These are phyloP conservation scores for Meyerozyma carpophila DNA, from an alignment of 1,139 yeast species.

Conservation along the genomic window DNA sequence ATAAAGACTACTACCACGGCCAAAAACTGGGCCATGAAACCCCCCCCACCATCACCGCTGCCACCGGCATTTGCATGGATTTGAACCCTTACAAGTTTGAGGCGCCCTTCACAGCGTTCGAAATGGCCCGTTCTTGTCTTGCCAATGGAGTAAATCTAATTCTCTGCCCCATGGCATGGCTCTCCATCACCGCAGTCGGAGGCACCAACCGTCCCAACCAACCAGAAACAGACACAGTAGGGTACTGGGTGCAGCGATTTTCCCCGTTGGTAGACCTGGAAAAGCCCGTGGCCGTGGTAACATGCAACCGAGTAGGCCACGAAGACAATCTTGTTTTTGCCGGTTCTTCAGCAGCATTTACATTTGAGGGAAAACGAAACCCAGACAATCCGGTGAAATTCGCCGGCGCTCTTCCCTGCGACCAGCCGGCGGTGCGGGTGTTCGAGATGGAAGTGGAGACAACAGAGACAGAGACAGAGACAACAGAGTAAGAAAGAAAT, in stretches of 20 bases:
- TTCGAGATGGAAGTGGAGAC: neutral
- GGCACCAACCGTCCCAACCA: slow-evolving; percentile 19
- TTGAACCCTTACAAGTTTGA: slow-evolving; percentile 79
- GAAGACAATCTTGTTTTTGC: slow-evolving; percentile 70
- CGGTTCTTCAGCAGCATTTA: slow-evolving; percentile 59
- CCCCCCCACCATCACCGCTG: slow-evolving; percentile 25
- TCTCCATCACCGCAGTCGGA: slow-evolving; percentile 48
- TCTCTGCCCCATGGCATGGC: slow-evolving; percentile 88
- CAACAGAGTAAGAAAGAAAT: no score
- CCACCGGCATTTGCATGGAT: slow-evolving; percentile 94
- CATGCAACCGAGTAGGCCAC: slow-evolving; percentile 70
- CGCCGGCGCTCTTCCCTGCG: neutral
- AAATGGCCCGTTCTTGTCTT: slow-evolving; percentile 57
- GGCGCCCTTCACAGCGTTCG: slow-evolving; percentile 72
- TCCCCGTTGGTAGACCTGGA: slow-evolving; percentile 48
- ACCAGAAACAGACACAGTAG: slow-evolving; percentile 25
- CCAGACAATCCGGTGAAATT: neutral
- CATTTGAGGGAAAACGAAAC: slow-evolving; percentile 34
- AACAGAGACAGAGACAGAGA: neutral
- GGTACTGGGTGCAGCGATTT: slow-evolving; percentile 71
- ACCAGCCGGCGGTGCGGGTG: neutral
- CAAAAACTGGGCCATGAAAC: neutral
- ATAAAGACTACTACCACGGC: slow-evolving; percentile 20
- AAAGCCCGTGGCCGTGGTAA: slow-evolving; percentile 32
- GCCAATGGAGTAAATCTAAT: slow-evolving; percentile 48